Base-by-base conservation (phyloP, 2,329 filamentous ascomycete genomes). In the Fusarium devonianum region DNA sequence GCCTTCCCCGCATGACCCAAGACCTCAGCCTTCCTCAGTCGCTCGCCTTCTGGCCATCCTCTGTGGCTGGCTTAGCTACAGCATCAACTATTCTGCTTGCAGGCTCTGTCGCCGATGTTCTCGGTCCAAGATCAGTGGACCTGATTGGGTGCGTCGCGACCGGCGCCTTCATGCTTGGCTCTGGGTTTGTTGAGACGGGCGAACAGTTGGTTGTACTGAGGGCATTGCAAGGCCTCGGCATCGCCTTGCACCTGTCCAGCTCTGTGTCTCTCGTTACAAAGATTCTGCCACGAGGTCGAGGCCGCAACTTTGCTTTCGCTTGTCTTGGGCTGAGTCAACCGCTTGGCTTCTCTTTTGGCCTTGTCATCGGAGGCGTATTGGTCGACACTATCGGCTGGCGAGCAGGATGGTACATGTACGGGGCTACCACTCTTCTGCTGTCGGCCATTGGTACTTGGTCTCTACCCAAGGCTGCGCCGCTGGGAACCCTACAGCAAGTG, bases 301-400 rank as follows among this genome's bases (percentile, higher is more conserved):
- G 57, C 1, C 68, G 76, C 1, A 78, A 78, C 40, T 41, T 77
- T 2, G 73, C 65, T 0, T 78, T 78, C 53, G 65, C 74, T 0
- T 76, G 72, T 44, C 48, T 79, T 5, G 77, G 79, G 0, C 60
- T 78, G 16, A 74, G 73, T 29, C 73, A 77, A 44, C 74, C 77
- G 0, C 62, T 82, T 0, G 80, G 79, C 0, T 82, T 80, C 55
- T 78, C 76, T 0, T 58, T 80, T 7, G 80, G 80, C 0, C 63
- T 83, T 0, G 74, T 82, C 2, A 53, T 81, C 1, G 78, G 75
- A 8, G 80, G 80, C 10, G 63, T 81, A 2, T 64, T 82, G 10
- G 68, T 76, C 5, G 74, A 79, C 32, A 72, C 69, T 0, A 60
- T 74, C 4, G 78, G 77, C 1, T 82, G 79, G 79, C 67, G 78